Conservation (phyloP, 768 basidiomycete species). For the Hypsizygus marmoreus region DNA sequence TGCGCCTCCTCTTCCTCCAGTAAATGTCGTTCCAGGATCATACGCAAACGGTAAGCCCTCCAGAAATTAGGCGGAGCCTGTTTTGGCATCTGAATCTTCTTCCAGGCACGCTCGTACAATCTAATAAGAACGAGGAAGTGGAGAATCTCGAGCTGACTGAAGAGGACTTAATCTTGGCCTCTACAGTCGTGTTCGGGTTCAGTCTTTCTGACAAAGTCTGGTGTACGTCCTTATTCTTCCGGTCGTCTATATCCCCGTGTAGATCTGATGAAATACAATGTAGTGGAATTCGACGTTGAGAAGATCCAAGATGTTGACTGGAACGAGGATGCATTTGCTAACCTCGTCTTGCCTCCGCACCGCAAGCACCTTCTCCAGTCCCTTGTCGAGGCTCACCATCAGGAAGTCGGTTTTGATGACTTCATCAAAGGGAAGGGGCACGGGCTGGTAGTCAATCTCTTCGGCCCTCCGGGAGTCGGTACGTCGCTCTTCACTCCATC, state of each 20-base stretch:
- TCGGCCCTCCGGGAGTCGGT: slow-evolving; percentile 62
- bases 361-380: slow-evolving; percentile 57
- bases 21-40: no score
- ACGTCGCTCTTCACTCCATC: slow-evolving; percentile 14
- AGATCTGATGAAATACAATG: slow-evolving; percentile 19
- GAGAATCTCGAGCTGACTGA: slow-evolving; percentile 42
- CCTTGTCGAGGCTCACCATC: slow-evolving; percentile 59
- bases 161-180: slow-evolving; percentile 55
- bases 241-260: slow-evolving; percentile 22
- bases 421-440: slow-evolving; percentile 68
- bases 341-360: slow-evolving; percentile 56
- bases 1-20: no score
- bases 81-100: not conserved
- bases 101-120: slow-evolving; percentile 23
- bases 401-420: slow-evolving; percentile 54
- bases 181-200: slow-evolving; percentile 63
- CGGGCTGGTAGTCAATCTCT: slow-evolving; percentile 49
- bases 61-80: not conserved
- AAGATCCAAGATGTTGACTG: slow-evolving; percentile 54
- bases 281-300: slow-evolving; percentile 65
- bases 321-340: slow-evolving; percentile 59
- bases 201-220: slow-evolving; percentile 60
- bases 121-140: slow-evolving; percentile 2
- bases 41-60: slow-evolving; percentile 13
- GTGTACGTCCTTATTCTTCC: slow-evolving; percentile 39